phyloP scores from a whole-genome alignment of 2,329 filamentous ascomycete genomes.

The Paraconiothyrium brasiliense region DNA sequence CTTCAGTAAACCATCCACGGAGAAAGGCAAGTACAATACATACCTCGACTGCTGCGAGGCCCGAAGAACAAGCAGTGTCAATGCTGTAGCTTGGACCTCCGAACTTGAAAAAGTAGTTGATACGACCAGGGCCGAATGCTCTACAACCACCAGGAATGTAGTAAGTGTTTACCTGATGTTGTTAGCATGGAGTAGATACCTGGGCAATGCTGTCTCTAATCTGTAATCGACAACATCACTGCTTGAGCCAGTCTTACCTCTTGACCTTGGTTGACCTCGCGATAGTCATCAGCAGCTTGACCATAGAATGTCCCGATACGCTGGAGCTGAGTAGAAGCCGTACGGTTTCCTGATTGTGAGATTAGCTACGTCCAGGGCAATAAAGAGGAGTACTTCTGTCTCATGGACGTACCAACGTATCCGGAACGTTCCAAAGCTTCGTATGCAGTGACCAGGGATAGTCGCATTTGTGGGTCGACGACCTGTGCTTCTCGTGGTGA shows the following conservation, averaged over 20 bases:
- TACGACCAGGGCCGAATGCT: slow-evolving; percentile 51
- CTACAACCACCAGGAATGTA: slow-evolving; percentile 60
- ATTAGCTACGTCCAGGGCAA: too few relatives aligned
- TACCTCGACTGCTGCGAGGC: slow-evolving; percentile 2
- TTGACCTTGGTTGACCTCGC: slow-evolving; percentile 25
- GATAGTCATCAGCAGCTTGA: slow-evolving; percentile 26
- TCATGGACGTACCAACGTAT: slow-evolving; percentile 25
- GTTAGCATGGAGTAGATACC: too few relatives aligned
- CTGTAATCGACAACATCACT: too few relatives aligned
- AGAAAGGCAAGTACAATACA: too few relatives aligned
- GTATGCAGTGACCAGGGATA: slow-evolving; percentile 33
- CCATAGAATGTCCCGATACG: slow-evolving; percentile 28
- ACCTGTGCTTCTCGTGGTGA: slow-evolving; percentile 36
- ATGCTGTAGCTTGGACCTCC: slow-evolving; percentile 53
- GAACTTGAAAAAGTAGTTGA: slow-evolving; percentile 48
- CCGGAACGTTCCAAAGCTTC: slow-evolving; percentile 33
- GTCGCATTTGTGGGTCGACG: slow-evolving; percentile 33
- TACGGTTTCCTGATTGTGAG: too few relatives aligned
- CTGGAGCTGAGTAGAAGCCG: background rate
- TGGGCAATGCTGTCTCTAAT: too few relatives aligned
- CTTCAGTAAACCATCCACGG: too few relatives aligned
- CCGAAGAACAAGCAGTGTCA: slow-evolving; percentile 43
- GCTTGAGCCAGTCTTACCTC: slow-evolving; percentile 16
- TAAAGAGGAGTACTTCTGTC: too few relatives aligned
- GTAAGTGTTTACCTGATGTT: background rate